These are phyloP conservation scores for Chaetomium olivaceum DNA, from an alignment of 2,329 filamentous ascomycete species.

Conservation along the genomic window DNA sequence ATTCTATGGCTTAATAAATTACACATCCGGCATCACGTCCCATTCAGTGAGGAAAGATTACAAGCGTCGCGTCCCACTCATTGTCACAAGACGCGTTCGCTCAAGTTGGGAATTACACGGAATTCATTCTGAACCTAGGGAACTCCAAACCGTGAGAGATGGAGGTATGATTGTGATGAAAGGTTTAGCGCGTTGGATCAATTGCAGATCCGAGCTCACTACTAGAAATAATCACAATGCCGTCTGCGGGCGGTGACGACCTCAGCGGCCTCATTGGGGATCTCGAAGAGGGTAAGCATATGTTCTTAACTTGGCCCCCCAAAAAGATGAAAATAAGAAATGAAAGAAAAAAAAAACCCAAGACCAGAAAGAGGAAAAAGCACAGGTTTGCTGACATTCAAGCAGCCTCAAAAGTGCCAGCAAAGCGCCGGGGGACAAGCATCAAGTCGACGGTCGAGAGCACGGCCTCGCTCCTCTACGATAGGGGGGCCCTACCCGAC, in stretches of 20 bases:
- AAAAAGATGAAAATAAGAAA: neutral
- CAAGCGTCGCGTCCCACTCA: too few relatives aligned
- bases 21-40: neutral
- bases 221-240: constrained; percentile 7
- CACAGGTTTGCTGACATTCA: constrained; percentile 21
- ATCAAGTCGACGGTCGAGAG: constrained; percentile 65
- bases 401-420: constrained; percentile 59
- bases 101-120: neutral
- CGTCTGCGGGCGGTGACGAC: constrained; percentile 18
- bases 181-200: neutral
- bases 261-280: constrained; percentile 30
- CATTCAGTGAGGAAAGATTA: too few relatives aligned
- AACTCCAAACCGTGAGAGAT: neutral
- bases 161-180: neutral
- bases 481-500: constrained; percentile 63
- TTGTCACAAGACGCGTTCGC: neutral
- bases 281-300: constrained; percentile 30
- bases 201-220: neutral
- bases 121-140: neutral
- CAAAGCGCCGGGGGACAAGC: constrained; percentile 64
- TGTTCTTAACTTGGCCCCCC: neutral
- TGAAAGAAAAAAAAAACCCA: neutral
- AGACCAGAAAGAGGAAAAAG: neutral
- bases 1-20: neutral
- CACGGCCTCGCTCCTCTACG: constrained; percentile 64